A percentile compares a stretch with the other conserved stretches of the same genome.
phyloP scores from a whole-genome alignment of 2,329 filamentous ascomycete species.

The Xylariaceae sp. region DNA sequence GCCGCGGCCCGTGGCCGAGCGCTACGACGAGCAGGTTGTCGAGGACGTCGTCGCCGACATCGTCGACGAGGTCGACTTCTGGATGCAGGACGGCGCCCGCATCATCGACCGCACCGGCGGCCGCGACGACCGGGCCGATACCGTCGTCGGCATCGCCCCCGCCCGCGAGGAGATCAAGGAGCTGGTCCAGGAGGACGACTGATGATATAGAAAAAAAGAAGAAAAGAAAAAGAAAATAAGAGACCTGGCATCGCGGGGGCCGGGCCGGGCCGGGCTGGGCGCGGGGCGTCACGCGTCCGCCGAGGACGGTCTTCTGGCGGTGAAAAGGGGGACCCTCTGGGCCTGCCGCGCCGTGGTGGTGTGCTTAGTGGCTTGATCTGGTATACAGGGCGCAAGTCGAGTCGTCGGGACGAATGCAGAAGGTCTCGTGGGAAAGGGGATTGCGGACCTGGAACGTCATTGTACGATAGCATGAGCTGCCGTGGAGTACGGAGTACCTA shows the following conservation, averaged over 20 bases:
- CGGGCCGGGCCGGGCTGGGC: too few relatives aligned
- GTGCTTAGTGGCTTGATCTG: too few relatives aligned
- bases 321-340: too few relatives aligned
- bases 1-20: slow-evolving; percentile 60
- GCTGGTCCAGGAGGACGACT: slow-evolving; percentile 57
- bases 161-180: slow-evolving; percentile 56
- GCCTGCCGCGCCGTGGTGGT: too few relatives aligned
- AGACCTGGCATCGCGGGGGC: slow-evolving; percentile 9
- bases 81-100: slow-evolving; percentile 59
- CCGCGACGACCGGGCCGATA: slow-evolving; percentile 36
- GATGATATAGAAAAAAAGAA: not conserved
- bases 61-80: slow-evolving; percentile 90
- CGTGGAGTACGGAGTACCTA: too few relatives aligned
- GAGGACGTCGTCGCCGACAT: slow-evolving; percentile 93
- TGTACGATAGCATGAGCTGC: too few relatives aligned
- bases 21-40: slow-evolving; percentile 87
- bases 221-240: not conserved
- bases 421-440: too few relatives aligned
- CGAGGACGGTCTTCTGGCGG: too few relatives aligned
- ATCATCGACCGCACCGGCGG: slow-evolving; percentile 37
- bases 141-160: slow-evolving; percentile 32
- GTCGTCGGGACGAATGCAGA: too few relatives aligned
- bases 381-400: too few relatives aligned
- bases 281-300: too few relatives aligned
- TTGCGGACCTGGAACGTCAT: too few relatives aligned